Base-by-base conservation (phyloP, 2,329 filamentous ascomycete species). In the Colletotrichum eleusines region DNA sequence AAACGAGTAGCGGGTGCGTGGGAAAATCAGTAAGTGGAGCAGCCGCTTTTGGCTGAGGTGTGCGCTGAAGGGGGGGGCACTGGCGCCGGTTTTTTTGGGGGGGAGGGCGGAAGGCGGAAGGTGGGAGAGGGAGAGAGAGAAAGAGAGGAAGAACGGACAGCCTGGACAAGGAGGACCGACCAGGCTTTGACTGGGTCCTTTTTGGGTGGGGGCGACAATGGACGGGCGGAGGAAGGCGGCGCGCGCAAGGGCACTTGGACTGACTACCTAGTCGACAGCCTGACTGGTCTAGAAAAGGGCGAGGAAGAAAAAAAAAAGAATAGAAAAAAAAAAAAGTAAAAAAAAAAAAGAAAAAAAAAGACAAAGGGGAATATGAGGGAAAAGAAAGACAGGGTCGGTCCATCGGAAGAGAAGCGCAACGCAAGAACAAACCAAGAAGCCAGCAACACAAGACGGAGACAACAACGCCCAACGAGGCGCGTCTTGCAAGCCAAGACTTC, bases 21-120 rank as follows among this genome's bases (percentile, higher is more conserved):
- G 51, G 53, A 63, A 71, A 71, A 71, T 68, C 64, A 68, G 68
- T 38, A 68, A 68, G 68, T 71, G 68, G 68, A 71, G 64, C 68
- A 57, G 31, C 66, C 60, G 48, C 69, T 70, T 72, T 61, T 61
- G 67, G 63, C 26, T 48, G 55, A 42, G 23, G 44, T 35, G 40
- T 23, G 38, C 53, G 42, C 58, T 51, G 42, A 58, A 44, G 40
- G 58, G 44, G 42, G 16, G 16, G 40, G 48, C 20, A 42, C 28
- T 62, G 28, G 44, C 23, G 58, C 59, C 58, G 64, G 58, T 46
- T 26, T 62, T 44, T n/a, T n/a, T n/a, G n/a, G n/a, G n/a, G n/a
- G 38, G 46, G 46, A 5, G 51, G 11, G 51, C n/a, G 51, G 5
- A 18, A 4, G 16, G 26, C n/a, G n/a, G 35, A 38, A 12, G 12